Evolutionary conservation across 306 rosid species (phyloP).

Genomic region (Calophaca sinica): DNA sequence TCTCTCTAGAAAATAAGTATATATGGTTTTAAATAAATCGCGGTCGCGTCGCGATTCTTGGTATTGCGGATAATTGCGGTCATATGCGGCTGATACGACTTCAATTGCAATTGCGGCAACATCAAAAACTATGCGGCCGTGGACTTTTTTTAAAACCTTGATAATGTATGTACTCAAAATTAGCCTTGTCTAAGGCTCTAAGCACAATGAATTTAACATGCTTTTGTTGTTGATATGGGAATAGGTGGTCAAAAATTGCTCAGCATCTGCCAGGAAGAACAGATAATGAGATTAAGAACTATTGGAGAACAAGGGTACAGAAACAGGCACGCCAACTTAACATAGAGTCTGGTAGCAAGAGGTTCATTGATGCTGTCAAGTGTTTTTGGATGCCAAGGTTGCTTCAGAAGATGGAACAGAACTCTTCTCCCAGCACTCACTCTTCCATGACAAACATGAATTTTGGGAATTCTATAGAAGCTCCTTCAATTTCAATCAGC

Average conservation of each 20-base stretch:
- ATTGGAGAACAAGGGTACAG: conserved; percentile 92
- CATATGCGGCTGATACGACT: too few relatives aligned
- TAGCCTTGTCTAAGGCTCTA: neutral
- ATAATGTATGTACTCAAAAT: neutral
- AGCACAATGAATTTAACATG: neutral
- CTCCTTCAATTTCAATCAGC: conserved; percentile 27
- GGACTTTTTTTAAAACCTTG: too few relatives aligned
- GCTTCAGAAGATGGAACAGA: conserved; percentile 74
- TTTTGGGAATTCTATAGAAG: conserved; percentile 46
- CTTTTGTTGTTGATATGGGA: conserved; percentile 7
- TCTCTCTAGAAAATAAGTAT: neutral
- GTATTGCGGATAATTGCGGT: too few relatives aligned
- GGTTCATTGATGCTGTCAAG: conserved; percentile 73
- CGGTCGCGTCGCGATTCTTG: too few relatives aligned
- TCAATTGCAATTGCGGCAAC: too few relatives aligned
- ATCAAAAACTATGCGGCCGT: too few relatives aligned
- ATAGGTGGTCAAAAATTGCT: conserved; percentile 93
- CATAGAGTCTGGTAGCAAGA: conserved; percentile 78
- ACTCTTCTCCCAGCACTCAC: conserved; percentile 43
- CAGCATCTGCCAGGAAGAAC: conserved; percentile 94
- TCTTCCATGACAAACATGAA: conserved; percentile 50
- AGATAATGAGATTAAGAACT: conserved; percentile 92
- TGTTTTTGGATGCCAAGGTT: conserved; percentile 87
- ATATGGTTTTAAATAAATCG: too few relatives aligned
- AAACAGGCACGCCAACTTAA: conserved; percentile 91